Percentiles rank a stretch among this genome's conserved stretches.
Conservation (phyloP, 202 grass and related monocot genomes). For the Zizania palustris region DNA sequence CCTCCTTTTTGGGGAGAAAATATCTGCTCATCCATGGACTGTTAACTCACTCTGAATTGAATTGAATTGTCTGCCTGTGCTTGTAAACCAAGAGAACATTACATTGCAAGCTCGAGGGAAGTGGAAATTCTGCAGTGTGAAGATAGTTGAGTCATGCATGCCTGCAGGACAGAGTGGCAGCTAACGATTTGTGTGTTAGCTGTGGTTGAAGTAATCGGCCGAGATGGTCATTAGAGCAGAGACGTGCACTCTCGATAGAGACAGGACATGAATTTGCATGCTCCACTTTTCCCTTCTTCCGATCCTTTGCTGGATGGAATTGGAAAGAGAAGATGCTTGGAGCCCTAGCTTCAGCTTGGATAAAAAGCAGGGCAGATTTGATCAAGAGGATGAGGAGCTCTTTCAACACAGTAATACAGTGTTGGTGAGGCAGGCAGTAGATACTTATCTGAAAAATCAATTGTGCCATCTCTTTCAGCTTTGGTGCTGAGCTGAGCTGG, state of each 20-base stretch:
- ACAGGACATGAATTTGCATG: background rate
- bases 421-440: background rate
- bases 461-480: constrained; percentile 20
- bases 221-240: constrained; percentile 19
- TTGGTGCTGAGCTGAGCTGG: constrained; percentile 26
- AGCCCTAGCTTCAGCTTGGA: background rate
- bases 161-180: background rate
- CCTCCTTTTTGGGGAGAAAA: background rate
- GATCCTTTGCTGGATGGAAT: no score
- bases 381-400: no score
- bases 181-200: background rate
- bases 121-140: no score
- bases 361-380: background rate
- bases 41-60: constrained; percentile 6
- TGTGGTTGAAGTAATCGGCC: background rate
- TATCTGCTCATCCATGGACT: background rate
- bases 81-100: background rate
- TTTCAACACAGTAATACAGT: background rate
- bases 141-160: background rate
- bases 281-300: background rate
- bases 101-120: no score
- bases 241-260: background rate
- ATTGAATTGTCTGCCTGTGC: background rate
- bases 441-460: background rate
- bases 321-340: background rate